phyloP scores from a whole-genome alignment of 306 rosid species.

The Crotalaria pallida region DNA sequence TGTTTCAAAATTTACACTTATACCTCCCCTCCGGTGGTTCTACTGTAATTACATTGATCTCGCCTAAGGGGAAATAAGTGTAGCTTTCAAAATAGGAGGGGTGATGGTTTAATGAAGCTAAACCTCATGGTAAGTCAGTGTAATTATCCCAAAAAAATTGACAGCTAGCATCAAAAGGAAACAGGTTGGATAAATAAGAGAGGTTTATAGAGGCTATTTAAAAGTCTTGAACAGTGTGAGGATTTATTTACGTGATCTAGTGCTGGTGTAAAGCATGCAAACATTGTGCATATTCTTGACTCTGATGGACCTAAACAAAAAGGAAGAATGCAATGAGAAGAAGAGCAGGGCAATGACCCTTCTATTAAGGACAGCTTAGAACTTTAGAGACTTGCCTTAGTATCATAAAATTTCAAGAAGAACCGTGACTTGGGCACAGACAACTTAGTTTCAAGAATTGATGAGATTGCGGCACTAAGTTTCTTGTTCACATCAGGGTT shows the following conservation, averaged over 20 bases:
- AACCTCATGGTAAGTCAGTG: too few species aligned
- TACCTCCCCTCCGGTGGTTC: too few species aligned
- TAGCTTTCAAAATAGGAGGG: too few species aligned
- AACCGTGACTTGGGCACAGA: conserved; percentile 70
- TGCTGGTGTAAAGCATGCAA: conserved; percentile 96
- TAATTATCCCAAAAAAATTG: too few species aligned
- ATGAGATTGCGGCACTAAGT: conserved; percentile 66
- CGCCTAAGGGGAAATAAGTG: too few species aligned
- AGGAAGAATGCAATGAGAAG: conserved; percentile 65
- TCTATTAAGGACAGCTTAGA: conserved; percentile 15
- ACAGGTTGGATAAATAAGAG: neutral
- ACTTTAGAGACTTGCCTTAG: conserved; percentile 58
- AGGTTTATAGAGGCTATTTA: conserved; percentile 4
- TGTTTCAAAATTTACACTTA: too few species aligned
- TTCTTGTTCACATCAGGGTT: conserved; percentile 75
- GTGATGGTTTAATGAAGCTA: too few species aligned
- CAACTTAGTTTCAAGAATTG: conserved; percentile 66
- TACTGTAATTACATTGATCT: too few species aligned
- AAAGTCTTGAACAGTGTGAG: conserved; percentile 34
- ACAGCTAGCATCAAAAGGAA: neutral
- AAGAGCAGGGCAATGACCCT: conserved; percentile 33
- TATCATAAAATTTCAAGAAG: conserved; percentile 70
- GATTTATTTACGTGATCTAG: conserved; percentile 71
- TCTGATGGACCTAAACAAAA: conserved; percentile 82
- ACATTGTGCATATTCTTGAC: conserved; percentile 92